Percentiles rank a stretch among this genome's conserved stretches.
These are phyloP conservation scores for Mycena polygramma DNA, from an alignment of 768 basidiomycete species.

Conservation along the genomic window DNA sequence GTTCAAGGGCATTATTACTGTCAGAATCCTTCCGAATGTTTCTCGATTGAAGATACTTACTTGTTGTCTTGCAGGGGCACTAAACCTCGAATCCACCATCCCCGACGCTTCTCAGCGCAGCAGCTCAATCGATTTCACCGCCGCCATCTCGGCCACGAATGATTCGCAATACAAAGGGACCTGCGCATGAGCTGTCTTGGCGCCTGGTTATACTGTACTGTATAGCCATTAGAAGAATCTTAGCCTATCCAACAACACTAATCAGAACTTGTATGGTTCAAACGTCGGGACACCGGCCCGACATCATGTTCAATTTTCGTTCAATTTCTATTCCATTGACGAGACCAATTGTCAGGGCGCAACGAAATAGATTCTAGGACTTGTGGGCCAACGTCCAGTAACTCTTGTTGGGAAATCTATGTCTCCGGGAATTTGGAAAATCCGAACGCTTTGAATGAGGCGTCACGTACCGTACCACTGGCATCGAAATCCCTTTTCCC, in stretches of 20 bases:
- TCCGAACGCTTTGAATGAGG: too few species aligned
- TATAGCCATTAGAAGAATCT: background rate
- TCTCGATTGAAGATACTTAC: background rate
- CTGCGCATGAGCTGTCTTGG: slow-evolving; percentile 6
- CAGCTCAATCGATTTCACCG: slow-evolving; percentile 28
- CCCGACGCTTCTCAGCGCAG: slow-evolving; percentile 20
- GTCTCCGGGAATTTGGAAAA: too few species aligned
- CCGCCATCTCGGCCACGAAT: slow-evolving; percentile 28
- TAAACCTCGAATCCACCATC: slow-evolving; percentile 22
- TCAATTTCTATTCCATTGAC: too few species aligned
- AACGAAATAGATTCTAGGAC: too few species aligned
- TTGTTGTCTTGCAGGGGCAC: slow-evolving; percentile 21
- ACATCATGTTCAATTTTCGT: too few species aligned
- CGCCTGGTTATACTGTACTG: background rate
- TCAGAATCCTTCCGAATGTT: background rate
- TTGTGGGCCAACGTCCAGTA: too few species aligned
- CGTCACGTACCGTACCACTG: too few species aligned
- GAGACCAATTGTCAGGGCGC: too few species aligned
- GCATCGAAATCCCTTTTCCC: too few species aligned
- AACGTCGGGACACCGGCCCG: too few species aligned
- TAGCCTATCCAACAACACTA: background rate
- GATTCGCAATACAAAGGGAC: slow-evolving; percentile 22
- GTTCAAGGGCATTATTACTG: slow-evolving; percentile 27
- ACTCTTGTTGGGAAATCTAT: too few species aligned
- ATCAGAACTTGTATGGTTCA: too few species aligned